Percentiles rank a stretch among this genome's conserved stretches.
Evolutionary conservation across 345 rosid genomes (phyloP).

Genomic region (Bretschneidera sinensis): DNA sequence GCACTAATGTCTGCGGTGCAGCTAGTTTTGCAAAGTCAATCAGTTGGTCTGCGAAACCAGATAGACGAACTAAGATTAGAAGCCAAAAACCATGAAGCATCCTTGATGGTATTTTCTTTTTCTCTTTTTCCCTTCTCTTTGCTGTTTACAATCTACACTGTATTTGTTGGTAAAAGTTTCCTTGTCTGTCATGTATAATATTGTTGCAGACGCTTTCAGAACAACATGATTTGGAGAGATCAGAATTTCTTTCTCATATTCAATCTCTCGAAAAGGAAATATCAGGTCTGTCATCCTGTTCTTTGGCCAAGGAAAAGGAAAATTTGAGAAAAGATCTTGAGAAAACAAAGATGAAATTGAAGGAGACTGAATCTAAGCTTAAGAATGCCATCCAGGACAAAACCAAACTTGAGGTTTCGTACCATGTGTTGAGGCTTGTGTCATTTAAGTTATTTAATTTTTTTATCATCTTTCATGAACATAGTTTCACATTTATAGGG

Average conservation of each 20-base stretch:
- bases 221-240: constrained; percentile 51
- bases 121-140: background rate
- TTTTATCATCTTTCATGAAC: background rate
- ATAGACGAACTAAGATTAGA: constrained; percentile 39
- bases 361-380: constrained; percentile 80
- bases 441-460: constrained; percentile 3
- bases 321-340: constrained; percentile 78
- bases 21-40: constrained; percentile 44
- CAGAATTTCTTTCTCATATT: constrained; percentile 48
- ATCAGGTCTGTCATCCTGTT: constrained; percentile 49
- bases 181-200: constrained; percentile 8
- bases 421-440: background rate
- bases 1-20: constrained; percentile 23
- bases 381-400: constrained; percentile 86
- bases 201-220: constrained; percentile 48
- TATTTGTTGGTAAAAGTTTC: background rate
- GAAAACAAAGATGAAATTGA: constrained; percentile 69
- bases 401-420: constrained; percentile 87
- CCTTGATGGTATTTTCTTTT: constrained; percentile 37
- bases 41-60: constrained; percentile 46
- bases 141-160: no score
- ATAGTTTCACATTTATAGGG: constrained; percentile 40
- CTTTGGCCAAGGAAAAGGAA: constrained; percentile 73
- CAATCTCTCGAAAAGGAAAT: constrained; percentile 70
- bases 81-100: constrained; percentile 42